Base-by-base conservation (phyloP, 2,329 filamentous ascomycete genomes). In the Shiraia sp. region DNA sequence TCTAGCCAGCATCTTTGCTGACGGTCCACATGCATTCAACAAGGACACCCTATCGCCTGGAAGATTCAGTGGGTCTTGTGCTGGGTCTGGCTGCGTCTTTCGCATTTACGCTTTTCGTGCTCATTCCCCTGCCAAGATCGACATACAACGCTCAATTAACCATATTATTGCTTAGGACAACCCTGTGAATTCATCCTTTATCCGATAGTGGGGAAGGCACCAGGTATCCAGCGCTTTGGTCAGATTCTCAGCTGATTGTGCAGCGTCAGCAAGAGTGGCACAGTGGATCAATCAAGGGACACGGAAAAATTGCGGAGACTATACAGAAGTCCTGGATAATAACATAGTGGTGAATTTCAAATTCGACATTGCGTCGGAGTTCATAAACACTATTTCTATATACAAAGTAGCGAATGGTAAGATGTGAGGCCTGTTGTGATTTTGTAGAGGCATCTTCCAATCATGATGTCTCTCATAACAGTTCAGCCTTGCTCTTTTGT, bases 111-210 rank as follows among this genome's bases (percentile, higher is more conserved):
- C n/a, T n/a, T n/a, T n/a, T n/a, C n/a, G n/a, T n/a, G 36, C n/a
- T 27, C 32, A 14, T 15, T 29, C 17, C 32, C 25, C 13, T 42
- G 23, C 37, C 37, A 39, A 30, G 44, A 44, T 50, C 40, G 40
- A 36, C 37, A 40, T 48, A 36, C 31, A 16, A 26, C 17, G 36
- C 27, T 26, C 27, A 48, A 45, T 47, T 45, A 51, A 13, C 47
- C 47, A 45, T 35, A 45, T 40, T 45, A 38, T 13, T 26, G 15
- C 25, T 17, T 26, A 38, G 34, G 24, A 33, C 32, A 23, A 19
- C 37, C 36, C 40, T 29, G 23, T 30, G 24, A 23, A 42, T 33
- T 16, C 36, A 34, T 23, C 23, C 28, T n/a, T n/a, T n/a, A 30
- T 17, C 43, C 36, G 30, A 26, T 13, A 30, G 26, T n/a, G n/a